phyloP scores from a whole-genome alignment of 495 filamentous ascomycete species.

The Darksidea phi region DNA sequence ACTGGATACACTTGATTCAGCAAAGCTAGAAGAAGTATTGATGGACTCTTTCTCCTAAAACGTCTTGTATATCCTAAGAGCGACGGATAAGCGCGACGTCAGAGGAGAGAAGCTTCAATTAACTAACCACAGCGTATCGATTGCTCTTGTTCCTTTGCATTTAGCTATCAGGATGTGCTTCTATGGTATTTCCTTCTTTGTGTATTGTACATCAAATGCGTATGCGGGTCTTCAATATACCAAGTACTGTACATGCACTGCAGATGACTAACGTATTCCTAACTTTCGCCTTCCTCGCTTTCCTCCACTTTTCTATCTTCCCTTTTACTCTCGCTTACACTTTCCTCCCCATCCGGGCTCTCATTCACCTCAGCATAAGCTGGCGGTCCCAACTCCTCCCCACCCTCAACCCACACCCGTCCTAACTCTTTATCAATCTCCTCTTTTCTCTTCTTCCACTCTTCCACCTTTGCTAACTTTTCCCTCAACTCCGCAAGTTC shows the following conservation, averaged over 20 bases:
- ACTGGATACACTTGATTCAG: too few relatives aligned
- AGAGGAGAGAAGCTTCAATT: too few relatives aligned
- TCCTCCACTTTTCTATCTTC: background rate
- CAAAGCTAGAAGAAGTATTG: too few relatives aligned
- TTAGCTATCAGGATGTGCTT: too few relatives aligned
- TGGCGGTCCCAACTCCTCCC: slow-evolving; percentile 45
- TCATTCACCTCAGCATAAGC: slow-evolving; percentile 15
- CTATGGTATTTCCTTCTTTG: too few relatives aligned
- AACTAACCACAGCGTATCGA: too few relatives aligned
- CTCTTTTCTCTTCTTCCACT: slow-evolving; percentile 74
- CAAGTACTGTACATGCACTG: too few relatives aligned
- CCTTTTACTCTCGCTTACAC: background rate
- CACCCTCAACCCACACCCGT: slow-evolving; percentile 56
- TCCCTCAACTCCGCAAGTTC: slow-evolving; percentile 83
- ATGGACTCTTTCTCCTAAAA: too few relatives aligned
- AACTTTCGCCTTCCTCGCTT: background rate
- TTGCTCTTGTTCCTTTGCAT: too few relatives aligned
- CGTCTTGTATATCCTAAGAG: too few relatives aligned
- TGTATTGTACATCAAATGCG: too few relatives aligned
- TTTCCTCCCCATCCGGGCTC: background rate
- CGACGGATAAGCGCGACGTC: background rate
- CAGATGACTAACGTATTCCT: background rate
- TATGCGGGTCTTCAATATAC: too few relatives aligned
- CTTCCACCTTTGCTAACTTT: slow-evolving; percentile 73
- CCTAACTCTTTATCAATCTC: slow-evolving; percentile 70